Percentiles rank a stretch among this genome's conserved stretches.
Evolutionary conservation across 2,329 filamentous ascomycete species (phyloP).

Genomic region (Aspergillus flavus): DNA sequence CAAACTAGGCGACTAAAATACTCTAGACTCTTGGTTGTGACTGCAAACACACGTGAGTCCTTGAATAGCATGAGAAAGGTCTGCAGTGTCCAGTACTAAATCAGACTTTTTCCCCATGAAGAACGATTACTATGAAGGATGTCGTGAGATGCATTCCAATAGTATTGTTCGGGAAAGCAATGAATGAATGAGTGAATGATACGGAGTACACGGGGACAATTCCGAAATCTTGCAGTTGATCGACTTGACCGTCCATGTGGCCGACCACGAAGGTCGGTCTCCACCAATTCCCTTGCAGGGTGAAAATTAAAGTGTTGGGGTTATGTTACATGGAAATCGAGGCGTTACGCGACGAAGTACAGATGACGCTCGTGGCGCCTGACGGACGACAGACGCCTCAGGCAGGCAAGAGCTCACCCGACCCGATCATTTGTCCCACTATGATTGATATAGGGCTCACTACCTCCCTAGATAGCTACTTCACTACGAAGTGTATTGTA

Average conservation of each 20-base stretch:
- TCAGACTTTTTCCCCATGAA: neutral
- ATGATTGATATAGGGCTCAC: neutral
- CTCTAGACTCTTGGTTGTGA: neutral
- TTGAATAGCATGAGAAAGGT: neutral
- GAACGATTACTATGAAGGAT: neutral
- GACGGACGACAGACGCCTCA: neutral
- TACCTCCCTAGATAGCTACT: neutral
- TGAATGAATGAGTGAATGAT: neutral
- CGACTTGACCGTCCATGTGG: constrained; percentile 5
- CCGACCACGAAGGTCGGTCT: neutral
- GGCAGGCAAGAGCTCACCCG: constrained; percentile 16
- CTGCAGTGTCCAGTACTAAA: neutral
- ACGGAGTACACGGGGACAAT: too few species aligned
- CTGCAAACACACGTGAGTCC: constrained; percentile 3
- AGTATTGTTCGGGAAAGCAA: neutral
- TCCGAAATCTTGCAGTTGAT: neutral
- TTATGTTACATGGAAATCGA: neutral
- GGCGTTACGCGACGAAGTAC: neutral
- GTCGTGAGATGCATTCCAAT: neutral
- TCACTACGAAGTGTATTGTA: neutral
- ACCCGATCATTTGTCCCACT: constrained; percentile 18
- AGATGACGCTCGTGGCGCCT: constrained; percentile 1
- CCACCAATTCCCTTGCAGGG: neutral
- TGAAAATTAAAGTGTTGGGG: neutral
- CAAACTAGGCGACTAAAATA: constrained; percentile 8